Evolutionary conservation across 805 yeast genomes (phyloP).

Genomic region (Candida hispaniensis): DNA sequence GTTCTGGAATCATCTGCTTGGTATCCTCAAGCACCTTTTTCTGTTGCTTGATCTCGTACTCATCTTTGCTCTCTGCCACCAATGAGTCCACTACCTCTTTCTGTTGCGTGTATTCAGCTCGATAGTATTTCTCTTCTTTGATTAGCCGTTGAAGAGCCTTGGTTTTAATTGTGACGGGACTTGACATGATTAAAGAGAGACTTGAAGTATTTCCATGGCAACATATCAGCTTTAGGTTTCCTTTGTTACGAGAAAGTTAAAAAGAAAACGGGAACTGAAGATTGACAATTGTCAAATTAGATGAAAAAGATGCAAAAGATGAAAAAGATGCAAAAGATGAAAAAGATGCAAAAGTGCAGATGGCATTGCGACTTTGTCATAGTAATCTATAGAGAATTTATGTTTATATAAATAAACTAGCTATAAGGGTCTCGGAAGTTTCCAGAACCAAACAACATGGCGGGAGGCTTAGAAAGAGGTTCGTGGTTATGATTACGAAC

Average conservation of each 20-base stretch:
- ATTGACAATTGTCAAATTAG: no score
- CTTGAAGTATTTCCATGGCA: no score
- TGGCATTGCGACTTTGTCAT: no score
- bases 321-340: no score
- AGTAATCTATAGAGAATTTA: no score
- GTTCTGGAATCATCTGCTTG: slow-evolving; percentile 40
- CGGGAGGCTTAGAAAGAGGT: slow-evolving; percentile 10
- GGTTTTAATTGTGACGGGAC: slow-evolving; percentile 58
- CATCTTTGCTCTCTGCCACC: slow-evolving; percentile 41
- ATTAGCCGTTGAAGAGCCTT: slow-evolving; percentile 57
- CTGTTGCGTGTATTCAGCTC: slow-evolving; percentile 48
- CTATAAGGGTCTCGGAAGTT: slow-evolving; percentile 13
- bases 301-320: no score
- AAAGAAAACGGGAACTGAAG: no score
- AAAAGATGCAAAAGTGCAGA: no score
- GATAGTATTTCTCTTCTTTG: slow-evolving; percentile 55
- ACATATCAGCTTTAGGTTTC: no score
- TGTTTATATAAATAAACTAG: slow-evolving; percentile 7
- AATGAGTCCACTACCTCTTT: slow-evolving; percentile 38
- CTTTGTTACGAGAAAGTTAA: no score
- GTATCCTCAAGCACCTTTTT: slow-evolving; percentile 45
- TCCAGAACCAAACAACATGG: slow-evolving; percentile 14
- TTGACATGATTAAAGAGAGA: slow-evolving; percentile 48
- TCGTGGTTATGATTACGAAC: slow-evolving; percentile 14
- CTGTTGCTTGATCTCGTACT: slow-evolving; percentile 51